Base-by-base conservation (phyloP, 768 basidiomycete species). In the Naganishia randhawae region DNA sequence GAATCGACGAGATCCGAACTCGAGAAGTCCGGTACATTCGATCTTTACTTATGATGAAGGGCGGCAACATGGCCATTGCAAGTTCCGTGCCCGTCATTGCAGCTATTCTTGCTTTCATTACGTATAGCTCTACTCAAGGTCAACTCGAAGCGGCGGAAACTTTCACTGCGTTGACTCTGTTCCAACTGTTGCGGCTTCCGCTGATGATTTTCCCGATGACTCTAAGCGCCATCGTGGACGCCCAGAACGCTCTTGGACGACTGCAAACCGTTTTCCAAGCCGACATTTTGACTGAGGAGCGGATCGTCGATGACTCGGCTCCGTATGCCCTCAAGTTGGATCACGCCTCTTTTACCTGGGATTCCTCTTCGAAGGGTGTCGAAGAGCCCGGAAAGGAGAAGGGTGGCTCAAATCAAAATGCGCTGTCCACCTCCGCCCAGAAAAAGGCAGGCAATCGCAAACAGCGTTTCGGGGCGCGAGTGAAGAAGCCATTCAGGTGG, bases 301-400 rank as follows among this genome's bases (percentile, higher is more conserved):
- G 85, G 62, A 73, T 82, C 5, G 80, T 86, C 17, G 86, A 92
- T 73, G 77, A 78, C 0, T 74, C 82, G 16, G 76, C 89, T 32
- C 82, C 85, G n/a, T 78, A 81, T 35, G 94, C 91, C 1, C 73
- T 96, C 63, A 83, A 84, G 66, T 84, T 91, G 51, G 82, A 85
- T 54, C 83, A 84, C 64, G 92, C 86, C 6, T 84, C 86, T 13
- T 95, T 95, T 80, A 86, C 86, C 0, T 97, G 94, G 94, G 93
- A 96, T 73, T 84, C 86, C 4, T 85, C 88, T 0, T 86, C 88
- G 0, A 79, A 79, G 8, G 50, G 75, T 27, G 71, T 71, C 22
- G 72, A 71, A 42, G 76, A 73, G 57, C 69, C 67, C 63, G 52
- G 65, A 42, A 52, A 72, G 66, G 67, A 61, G 39, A 74, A 70